A percentile compares a stretch with the other conserved stretches of the same genome.
Conservation (phyloP, 371 early-diverging fungal species). For the Massospora cicadina region DNA sequence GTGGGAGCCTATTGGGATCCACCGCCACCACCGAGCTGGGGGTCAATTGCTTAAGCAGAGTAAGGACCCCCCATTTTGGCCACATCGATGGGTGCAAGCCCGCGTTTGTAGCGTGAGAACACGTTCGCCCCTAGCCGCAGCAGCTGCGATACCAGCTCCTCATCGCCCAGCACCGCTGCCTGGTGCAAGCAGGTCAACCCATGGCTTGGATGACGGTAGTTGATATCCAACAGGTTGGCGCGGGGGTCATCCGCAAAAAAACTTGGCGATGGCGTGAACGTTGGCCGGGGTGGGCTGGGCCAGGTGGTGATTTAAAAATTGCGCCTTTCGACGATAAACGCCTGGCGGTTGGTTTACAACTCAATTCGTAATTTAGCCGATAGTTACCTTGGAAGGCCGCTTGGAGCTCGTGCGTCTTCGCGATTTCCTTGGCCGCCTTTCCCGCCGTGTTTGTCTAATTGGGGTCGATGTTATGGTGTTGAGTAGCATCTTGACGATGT, state of each 20-base stretch:
- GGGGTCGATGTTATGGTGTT: constrained; percentile 21
- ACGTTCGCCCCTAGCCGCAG: constrained; percentile 49
- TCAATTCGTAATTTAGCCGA: neutral
- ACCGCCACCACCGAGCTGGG: neutral
- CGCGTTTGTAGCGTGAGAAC: constrained; percentile 38
- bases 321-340: constrained; percentile 1
- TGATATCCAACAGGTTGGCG: constrained; percentile 30
- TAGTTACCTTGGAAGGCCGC: constrained; percentile 19
- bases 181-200: constrained; percentile 47
- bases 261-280: neutral
- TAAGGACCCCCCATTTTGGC: constrained; percentile 29
- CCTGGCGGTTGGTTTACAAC: neutral
- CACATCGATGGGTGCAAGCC: constrained; percentile 39
- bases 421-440: constrained; percentile 19
- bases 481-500: constrained; percentile 28
- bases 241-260: constrained; percentile 4
- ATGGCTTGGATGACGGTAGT: constrained; percentile 32
- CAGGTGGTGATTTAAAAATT: constrained; percentile 9
- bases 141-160: constrained; percentile 41
- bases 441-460: constrained; percentile 22
- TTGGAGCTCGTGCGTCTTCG: constrained; percentile 19
- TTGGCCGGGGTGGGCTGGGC: constrained; percentile 9
- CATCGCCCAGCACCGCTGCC: constrained; percentile 32
- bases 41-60: constrained; percentile 27
- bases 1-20: constrained; percentile 28